Base-by-base conservation (phyloP, 108 stramenopile genomes). In the Thalassiosira profunda region DNA sequence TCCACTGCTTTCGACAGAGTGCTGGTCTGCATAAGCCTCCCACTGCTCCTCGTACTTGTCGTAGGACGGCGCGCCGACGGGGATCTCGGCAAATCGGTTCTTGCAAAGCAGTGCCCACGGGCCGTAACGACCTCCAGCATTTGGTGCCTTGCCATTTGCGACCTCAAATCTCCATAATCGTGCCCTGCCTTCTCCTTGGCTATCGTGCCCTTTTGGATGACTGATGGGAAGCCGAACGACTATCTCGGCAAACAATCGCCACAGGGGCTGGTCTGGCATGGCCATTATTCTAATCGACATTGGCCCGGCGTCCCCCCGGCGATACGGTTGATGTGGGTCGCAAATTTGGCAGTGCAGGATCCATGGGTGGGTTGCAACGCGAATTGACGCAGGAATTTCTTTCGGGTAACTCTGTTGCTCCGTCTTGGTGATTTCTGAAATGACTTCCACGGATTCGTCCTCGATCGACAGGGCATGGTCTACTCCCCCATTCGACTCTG, bases 41-140 rank as follows among this genome's bases (percentile, higher is more conserved):
- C 93, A 94, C 30, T 83, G 57, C 17, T 71, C 63, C 67, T 63
- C 72, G 45, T 85, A 67, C 33, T 87, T 81, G 6, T 82, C 81
- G 49, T 63, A 74, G 11, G 46, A 41, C 14, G 69, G 30, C 26
- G 69, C 23, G 41, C 29, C 37, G 4, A 76, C 38, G 17, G 80
- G 75, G 47, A 81, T 63, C 52, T 65, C 70, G 24, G 90, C 87
- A 52, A 54, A 57, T 21, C 87, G 75, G 71, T 89, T 85, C 56
- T 91, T 91, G 51, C 89, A 91, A 10, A 94, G 66, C 31, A 73
- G 61, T n/a, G 67, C 51, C 93, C 93, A 94, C n/a, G 93, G 93
- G 5, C 93, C 93, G 37, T 81, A 94, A 20, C 88, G 70, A 44
- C 71, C 45, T 49, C 40, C 56, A 17, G 83, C 33, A 60, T 74